phyloP scores from a whole-genome alignment of 495 filamentous ascomycete species.

The Terfezia boudieri region DNA sequence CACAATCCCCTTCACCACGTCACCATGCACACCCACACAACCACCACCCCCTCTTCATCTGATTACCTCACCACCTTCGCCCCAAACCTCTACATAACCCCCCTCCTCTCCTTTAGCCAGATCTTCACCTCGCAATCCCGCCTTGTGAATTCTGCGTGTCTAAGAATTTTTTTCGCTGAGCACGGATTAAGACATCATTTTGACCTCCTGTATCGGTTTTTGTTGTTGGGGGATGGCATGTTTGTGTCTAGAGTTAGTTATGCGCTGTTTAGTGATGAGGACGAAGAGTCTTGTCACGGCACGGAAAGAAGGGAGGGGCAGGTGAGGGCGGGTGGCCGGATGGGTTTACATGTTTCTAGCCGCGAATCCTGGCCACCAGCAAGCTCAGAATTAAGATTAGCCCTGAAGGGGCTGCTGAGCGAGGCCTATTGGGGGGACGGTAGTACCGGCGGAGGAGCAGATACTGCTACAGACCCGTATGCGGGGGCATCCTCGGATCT shows the following conservation, averaged over 20 bases:
- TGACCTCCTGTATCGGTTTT: slow-evolving; percentile 51
- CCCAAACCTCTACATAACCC: slow-evolving; percentile 47
- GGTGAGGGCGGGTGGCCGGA: slow-evolving; percentile 42
- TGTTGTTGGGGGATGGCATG: slow-evolving; percentile 62
- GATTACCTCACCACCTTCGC: slow-evolving; percentile 26
- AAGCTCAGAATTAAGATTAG: slow-evolving; percentile 71
- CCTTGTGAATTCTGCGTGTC: slow-evolving; percentile 51
- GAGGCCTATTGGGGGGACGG: slow-evolving; percentile 34
- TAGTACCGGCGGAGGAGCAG: slow-evolving; percentile 3
- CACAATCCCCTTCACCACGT: slow-evolving; percentile 7
- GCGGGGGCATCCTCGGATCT: slow-evolving; percentile 25
- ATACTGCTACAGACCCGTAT: slow-evolving; percentile 4
- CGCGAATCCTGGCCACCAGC: slow-evolving; percentile 77
- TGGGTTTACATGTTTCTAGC: slow-evolving; percentile 58
- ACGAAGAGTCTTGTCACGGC: slow-evolving; percentile 33
- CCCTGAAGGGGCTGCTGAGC: slow-evolving; percentile 63
- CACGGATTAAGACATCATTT: slow-evolving; percentile 58
- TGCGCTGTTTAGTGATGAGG: slow-evolving; percentile 70
- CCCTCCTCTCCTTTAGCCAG: slow-evolving; percentile 53
- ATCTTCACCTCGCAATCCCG: slow-evolving; percentile 49
- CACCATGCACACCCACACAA: slow-evolving; percentile 10
- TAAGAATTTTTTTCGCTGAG: slow-evolving; percentile 56
- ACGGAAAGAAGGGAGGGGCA: slow-evolving; percentile 42
- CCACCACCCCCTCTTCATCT: slow-evolving; percentile 6
- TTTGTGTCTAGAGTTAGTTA: slow-evolving; percentile 58